Evolutionary conservation across 2,329 filamentous ascomycete species (phyloP).

Genomic region (Aspergillus sojae): DNA sequence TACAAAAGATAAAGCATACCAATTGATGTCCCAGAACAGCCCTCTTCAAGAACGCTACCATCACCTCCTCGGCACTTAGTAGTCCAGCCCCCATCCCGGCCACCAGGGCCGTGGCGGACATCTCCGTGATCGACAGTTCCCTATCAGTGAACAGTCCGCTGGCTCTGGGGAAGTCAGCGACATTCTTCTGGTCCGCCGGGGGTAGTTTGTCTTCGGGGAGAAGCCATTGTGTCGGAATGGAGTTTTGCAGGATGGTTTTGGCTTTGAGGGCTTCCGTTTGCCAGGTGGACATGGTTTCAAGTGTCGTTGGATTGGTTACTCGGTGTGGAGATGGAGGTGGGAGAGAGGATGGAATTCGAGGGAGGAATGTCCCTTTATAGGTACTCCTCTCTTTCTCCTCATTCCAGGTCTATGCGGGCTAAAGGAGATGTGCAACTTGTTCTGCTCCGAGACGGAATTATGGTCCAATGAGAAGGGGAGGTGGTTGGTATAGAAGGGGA

Average conservation of each 20-base stretch:
- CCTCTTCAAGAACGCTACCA: constrained; percentile 37
- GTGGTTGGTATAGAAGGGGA: neutral
- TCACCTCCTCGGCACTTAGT: constrained; percentile 35
- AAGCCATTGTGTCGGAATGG: constrained; percentile 41
- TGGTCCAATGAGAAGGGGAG: neutral
- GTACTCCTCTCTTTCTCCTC: neutral
- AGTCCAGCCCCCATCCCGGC: constrained; percentile 29
- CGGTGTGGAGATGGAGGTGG: neutral
- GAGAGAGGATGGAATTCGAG: neutral
- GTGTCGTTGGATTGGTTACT: neutral
- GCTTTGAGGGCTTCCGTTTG: constrained; percentile 35
- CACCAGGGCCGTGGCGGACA: constrained; percentile 34
- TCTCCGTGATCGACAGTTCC: constrained; percentile 58
- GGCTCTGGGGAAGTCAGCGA: constrained; percentile 36
- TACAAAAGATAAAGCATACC: constrained; percentile 8
- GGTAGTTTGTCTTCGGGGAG: constrained; percentile 31
- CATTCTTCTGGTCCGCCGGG: constrained; percentile 30
- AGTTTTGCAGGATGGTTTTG: constrained; percentile 35
- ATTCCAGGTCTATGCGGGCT: neutral
- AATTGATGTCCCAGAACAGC: constrained; percentile 38
- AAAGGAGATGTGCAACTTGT: neutral
- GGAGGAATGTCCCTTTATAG: no score
- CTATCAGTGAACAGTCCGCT: constrained; percentile 52
- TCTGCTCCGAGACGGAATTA: neutral
- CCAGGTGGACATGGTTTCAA: constrained; percentile 31